phyloP scores from a whole-genome alignment of 352 stramenopile genomes.

The Globisporangium megalacanthum region DNA sequence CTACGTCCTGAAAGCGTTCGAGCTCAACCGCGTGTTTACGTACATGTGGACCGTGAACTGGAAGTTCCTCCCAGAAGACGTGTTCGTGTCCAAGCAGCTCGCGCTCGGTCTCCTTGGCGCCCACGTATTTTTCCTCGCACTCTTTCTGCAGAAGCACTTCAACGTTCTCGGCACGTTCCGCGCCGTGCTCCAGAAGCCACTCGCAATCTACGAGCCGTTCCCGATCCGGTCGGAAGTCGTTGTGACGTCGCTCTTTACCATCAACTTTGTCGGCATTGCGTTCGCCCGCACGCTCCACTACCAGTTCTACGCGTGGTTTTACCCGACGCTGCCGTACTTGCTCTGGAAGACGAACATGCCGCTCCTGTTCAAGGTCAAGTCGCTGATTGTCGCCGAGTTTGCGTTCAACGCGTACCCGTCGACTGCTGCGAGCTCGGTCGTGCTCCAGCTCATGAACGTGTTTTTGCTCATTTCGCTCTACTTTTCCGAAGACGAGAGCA shows the following conservation, averaged over 20 bases:
- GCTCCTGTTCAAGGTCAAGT: constrained; percentile 79
- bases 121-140: constrained; percentile 67
- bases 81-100: constrained; percentile 67
- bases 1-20: constrained; percentile 97
- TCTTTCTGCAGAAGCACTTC: constrained; percentile 83
- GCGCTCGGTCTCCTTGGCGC: constrained; percentile 47
- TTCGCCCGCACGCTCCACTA: constrained; percentile 98
- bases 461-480: constrained; percentile 80
- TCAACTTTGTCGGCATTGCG: constrained; percentile 96
- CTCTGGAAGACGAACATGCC: constrained; percentile 89
- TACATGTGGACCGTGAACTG: constrained; percentile 99
- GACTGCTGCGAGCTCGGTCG: constrained; percentile 84
- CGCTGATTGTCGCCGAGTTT: constrained; percentile 76
- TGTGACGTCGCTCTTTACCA: constrained; percentile 83
- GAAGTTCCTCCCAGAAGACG: constrained; percentile 84
- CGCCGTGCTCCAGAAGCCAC: constrained; percentile 63
- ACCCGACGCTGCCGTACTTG: constrained; percentile 93
- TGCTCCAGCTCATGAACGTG: constrained; percentile 91
- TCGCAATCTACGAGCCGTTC: constrained; percentile 69
- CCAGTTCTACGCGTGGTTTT: constrained; percentile 98
- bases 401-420: constrained; percentile 97
- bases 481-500: constrained; percentile 50
- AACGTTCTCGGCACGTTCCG: constrained; percentile 71
- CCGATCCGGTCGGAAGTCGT: constrained; percentile 79
- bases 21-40: constrained; percentile 97